phyloP scores from a whole-genome alignment of 257 asterid genomes.

The Linaria vulgaris region DNA sequence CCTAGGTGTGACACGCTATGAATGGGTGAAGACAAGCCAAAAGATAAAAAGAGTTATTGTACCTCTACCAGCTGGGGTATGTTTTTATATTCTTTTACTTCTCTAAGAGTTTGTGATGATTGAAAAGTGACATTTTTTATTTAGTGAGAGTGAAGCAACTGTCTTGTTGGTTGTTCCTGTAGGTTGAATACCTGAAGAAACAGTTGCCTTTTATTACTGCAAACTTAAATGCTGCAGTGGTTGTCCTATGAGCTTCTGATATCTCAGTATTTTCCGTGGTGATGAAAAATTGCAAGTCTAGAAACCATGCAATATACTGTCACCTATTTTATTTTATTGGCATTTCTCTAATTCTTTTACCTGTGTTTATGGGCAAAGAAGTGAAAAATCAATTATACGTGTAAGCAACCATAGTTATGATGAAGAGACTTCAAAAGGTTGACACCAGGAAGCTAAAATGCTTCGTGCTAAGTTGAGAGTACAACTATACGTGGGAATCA shows the following conservation, averaged over 20 bases:
- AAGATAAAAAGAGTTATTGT: constrained; percentile 69
- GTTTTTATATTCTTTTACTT: constrained; percentile 30
- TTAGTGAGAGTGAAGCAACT: constrained; percentile 1
- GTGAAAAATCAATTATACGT: too few relatives aligned
- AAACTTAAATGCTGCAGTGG: background rate
- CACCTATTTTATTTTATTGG: too few relatives aligned
- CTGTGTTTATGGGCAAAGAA: too few relatives aligned
- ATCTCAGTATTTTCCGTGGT: too few relatives aligned
- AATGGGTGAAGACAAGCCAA: constrained; percentile 79
- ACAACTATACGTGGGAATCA: background rate
- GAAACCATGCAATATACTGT: too few relatives aligned
- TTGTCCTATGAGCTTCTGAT: background rate
- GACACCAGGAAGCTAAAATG: too few relatives aligned
- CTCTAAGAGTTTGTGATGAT: constrained; percentile 2
- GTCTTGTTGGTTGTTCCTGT: background rate
- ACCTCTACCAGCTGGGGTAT: constrained; percentile 87
- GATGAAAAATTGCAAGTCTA: too few relatives aligned
- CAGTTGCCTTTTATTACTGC: background rate
- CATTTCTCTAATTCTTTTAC: too few relatives aligned
- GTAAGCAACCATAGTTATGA: too few relatives aligned
- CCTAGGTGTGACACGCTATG: constrained; percentile 87
- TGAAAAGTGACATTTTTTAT: background rate
- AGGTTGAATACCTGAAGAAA: background rate
- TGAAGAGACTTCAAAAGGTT: too few relatives aligned
- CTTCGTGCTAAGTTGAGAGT: too few relatives aligned